Conservation (phyloP, 2,329 filamentous ascomycete species). For the Clonostachys chloroleuca region DNA sequence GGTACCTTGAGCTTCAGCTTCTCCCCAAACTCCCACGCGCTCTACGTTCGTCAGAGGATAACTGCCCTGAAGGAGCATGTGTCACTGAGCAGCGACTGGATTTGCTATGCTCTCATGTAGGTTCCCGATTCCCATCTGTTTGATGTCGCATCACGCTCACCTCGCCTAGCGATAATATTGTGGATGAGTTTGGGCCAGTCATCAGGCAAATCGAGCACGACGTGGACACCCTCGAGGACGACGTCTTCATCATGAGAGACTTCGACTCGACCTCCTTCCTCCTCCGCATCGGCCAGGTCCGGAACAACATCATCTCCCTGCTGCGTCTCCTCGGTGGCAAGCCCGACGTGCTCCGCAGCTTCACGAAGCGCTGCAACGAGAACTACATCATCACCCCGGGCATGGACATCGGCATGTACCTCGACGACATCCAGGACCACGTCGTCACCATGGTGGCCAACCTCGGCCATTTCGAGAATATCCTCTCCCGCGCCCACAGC, state of each 20-base stretch:
- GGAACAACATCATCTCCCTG: constrained; percentile 91
- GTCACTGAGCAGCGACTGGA: constrained; percentile 93
- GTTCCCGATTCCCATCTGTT: constrained; percentile 19
- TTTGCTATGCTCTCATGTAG: constrained; percentile 96
- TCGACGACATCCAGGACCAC: constrained; percentile 98
- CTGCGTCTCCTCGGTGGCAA: constrained; percentile 93
- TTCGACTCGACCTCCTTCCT: constrained; percentile 88
- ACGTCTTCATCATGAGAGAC: constrained; percentile 85
- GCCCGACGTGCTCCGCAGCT: constrained; percentile 96
- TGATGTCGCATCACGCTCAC: background rate
- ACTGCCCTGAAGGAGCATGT: constrained; percentile 92
- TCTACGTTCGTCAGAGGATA: constrained; percentile 87
- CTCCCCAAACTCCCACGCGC: constrained; percentile 78
- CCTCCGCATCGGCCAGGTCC: constrained; percentile 80
- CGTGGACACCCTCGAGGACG: constrained; percentile 90
- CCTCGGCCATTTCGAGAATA: constrained; percentile 93
- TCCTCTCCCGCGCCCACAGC: constrained; percentile 87
- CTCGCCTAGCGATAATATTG: constrained; percentile 76
- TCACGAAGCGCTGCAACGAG: constrained; percentile 98
- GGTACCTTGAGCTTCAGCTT: constrained; percentile 95
- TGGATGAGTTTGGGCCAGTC: constrained; percentile 88
- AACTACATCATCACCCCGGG: constrained; percentile 93
- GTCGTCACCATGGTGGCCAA: constrained; percentile 99
- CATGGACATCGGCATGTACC: constrained; percentile 93
- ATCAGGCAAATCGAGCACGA: constrained; percentile 84